A percentile compares a stretch with the other conserved stretches of the same genome.
These are phyloP conservation scores for Neofusicoccum sp. DNA, from an alignment of 2,329 filamentous ascomycete species.

Conservation along the genomic window DNA sequence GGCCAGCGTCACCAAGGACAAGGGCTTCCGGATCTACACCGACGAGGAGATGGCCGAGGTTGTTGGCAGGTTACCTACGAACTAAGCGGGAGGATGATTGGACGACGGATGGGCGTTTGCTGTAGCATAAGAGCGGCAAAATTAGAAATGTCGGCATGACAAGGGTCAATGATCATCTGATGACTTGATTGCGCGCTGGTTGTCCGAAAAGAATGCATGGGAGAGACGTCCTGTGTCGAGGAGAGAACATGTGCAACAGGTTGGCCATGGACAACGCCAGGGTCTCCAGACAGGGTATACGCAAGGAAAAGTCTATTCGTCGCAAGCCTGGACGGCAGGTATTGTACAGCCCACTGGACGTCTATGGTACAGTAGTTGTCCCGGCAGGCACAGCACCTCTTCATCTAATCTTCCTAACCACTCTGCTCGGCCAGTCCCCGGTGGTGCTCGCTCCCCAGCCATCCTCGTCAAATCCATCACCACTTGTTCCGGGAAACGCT, in stretches of 20 bases:
- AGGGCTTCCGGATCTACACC: conserved; percentile 97
- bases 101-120: background rate
- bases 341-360: conserved; percentile 11
- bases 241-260: too few relatives aligned
- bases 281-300: background rate
- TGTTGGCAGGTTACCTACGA: conserved; percentile 70
- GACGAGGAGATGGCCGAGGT: conserved; percentile 96
- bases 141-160: conserved; percentile 3
- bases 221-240: too few relatives aligned
- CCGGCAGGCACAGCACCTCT: conserved; percentile 3
- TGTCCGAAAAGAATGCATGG: background rate
- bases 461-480: background rate
- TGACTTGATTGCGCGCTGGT: background rate
- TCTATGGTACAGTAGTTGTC: conserved; percentile 4
- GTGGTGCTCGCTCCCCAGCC: background rate
- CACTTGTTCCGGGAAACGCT: conserved; percentile 9
- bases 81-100: conserved; percentile 29
- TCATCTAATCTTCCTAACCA: background rate
- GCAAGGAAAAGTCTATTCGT: conserved; percentile 10
- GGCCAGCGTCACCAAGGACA: conserved; percentile 95
- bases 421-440: background rate
- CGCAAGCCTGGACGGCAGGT: background rate
- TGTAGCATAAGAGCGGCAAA: conserved; percentile 20
- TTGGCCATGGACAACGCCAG: background rate
- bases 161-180: background rate